These are phyloP conservation scores for Boletellus deceptivus DNA, from an alignment of 1,284 basidiomycete species.

Conservation along the genomic window DNA sequence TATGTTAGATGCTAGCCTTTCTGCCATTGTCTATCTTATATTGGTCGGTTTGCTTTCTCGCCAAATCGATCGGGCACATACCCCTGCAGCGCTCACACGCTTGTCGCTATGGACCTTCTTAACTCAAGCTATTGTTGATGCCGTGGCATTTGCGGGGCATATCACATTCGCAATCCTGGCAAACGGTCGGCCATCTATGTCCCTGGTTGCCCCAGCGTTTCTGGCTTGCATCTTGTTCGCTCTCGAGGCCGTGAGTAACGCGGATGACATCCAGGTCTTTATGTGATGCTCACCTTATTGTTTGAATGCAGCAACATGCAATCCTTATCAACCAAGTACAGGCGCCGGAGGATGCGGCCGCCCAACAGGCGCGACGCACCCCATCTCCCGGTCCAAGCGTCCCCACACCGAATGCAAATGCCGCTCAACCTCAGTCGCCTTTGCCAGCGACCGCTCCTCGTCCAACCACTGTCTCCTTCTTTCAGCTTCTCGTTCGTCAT, in stretches of 20 bases:
- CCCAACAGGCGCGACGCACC: slow-evolving; percentile 23
- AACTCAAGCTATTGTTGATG: slow-evolving; percentile 73
- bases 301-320: slow-evolving; percentile 69
- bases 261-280: neutral
- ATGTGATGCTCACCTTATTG: neutral
- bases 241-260: slow-evolving; percentile 63
- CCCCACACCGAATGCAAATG: neutral
- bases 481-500: slow-evolving; percentile 53
- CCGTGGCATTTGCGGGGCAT: slow-evolving; percentile 81
- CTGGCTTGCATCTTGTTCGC: slow-evolving; percentile 69
- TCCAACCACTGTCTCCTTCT: slow-evolving; percentile 37
- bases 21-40: slow-evolving; percentile 64
- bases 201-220: slow-evolving; percentile 80
- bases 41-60: slow-evolving; percentile 68
- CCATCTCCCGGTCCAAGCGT: slow-evolving; percentile 8
- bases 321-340: slow-evolving; percentile 80
- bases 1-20: slow-evolving; percentile 65
- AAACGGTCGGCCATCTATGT: slow-evolving; percentile 74
- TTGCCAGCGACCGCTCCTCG: slow-evolving; percentile 16
- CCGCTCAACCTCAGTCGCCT: slow-evolving; percentile 18
- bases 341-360: slow-evolving; percentile 64
- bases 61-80: slow-evolving; percentile 74
- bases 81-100: slow-evolving; percentile 73
- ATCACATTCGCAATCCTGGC: slow-evolving; percentile 82
- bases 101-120: slow-evolving; percentile 82